Evolutionary conservation across 176 grass and related monocot species (phyloP), one percentile per base, ranked within the genome.

Genomic region (Carex cristatella): DNA sequence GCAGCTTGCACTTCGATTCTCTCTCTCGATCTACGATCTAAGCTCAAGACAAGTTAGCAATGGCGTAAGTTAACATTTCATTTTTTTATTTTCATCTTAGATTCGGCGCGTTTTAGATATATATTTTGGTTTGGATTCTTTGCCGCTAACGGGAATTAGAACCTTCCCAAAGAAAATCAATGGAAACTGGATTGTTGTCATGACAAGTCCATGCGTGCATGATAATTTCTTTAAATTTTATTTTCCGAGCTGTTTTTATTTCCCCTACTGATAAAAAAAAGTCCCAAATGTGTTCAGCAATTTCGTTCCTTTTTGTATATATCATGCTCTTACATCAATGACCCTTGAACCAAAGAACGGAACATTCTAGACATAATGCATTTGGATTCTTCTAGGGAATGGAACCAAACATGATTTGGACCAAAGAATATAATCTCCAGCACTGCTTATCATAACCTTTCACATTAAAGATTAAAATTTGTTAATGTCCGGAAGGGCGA

Each of bases 41-140:
- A 64, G 61, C 18, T 35, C 38, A 11, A 14, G 10, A 75, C 68
- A 72, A 48, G 19, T 51, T 16, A 18, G 4, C 11, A 68, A 86
- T 86, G 74, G 74, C 74, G 74, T 86, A 80, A 86, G 61, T 86
- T n/a, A 4, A 80, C 44, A 3, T 35, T 61, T 54, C 27, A 4
- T 9, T 7, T 7, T 15, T 49, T 49, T 13, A 65, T 0, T 40
- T 69, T 0, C 19, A 44, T 1, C 35, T 42, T 2, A 7, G 37
- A n/a, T 42, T 42, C 35, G 7, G 15, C 11, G 3, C 0, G 16
- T n/a, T n/a, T 3, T 69, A 69, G 4, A 0, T 7, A 15, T 27
- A 8, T 57, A 4, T 3, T 32, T 57, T 78, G 13, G 74, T 32
- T 79, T 18, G 3, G 53, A 79, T 79, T 14, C 3, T 3, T 35